These are phyloP conservation scores for Penicillium taxi DNA, from an alignment of 495 filamentous ascomycete genomes.

Conservation along the genomic window DNA sequence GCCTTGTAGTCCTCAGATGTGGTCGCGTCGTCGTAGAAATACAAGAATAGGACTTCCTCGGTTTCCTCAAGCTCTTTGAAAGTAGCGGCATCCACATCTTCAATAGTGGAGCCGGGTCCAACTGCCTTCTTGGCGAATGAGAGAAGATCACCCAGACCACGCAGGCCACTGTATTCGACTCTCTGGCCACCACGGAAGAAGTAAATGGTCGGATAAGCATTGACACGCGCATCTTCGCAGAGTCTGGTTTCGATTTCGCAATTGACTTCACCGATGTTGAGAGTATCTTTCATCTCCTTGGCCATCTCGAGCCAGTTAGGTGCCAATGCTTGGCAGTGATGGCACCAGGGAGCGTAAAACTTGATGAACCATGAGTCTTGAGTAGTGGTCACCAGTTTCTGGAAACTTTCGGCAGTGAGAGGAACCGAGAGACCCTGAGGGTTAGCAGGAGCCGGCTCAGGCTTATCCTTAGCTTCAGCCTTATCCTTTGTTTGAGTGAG, in stretches of 20 bases:
- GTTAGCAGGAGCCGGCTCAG: constrained; percentile 55
- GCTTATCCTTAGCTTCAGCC: constrained; percentile 23
- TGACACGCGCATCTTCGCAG: constrained; percentile 78
- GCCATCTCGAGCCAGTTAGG: constrained; percentile 86
- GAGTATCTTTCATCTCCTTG: constrained; percentile 74
- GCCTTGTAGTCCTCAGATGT: constrained; percentile 85
- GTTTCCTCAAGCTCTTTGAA: constrained; percentile 85
- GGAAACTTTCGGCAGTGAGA: constrained; percentile 79
- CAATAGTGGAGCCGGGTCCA: constrained; percentile 65
- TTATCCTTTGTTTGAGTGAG: too few species aligned
- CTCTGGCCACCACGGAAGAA: constrained; percentile 90
- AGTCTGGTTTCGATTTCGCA: constrained; percentile 76
- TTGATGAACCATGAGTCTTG: constrained; percentile 97
- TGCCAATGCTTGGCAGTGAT: constrained; percentile 85
- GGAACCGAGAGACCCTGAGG: constrained; percentile 62
- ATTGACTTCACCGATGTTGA: constrained; percentile 95
- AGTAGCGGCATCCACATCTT: constrained; percentile 64
- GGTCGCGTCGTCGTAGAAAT: constrained; percentile 94
- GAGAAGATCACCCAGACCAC: constrained; percentile 85
- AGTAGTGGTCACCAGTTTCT: constrained; percentile 74
- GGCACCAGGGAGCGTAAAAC: constrained; percentile 96
- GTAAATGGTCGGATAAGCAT: constrained; percentile 77
- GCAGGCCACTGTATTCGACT: constrained; percentile 86
- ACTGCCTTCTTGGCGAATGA: constrained; percentile 80
- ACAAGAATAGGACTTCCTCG: constrained; percentile 91